Percentiles rank a stretch among this genome's conserved stretches.
Evolutionary conservation across 805 yeast species (phyloP).

Genomic region (Saccharomycopsis sp.): DNA sequence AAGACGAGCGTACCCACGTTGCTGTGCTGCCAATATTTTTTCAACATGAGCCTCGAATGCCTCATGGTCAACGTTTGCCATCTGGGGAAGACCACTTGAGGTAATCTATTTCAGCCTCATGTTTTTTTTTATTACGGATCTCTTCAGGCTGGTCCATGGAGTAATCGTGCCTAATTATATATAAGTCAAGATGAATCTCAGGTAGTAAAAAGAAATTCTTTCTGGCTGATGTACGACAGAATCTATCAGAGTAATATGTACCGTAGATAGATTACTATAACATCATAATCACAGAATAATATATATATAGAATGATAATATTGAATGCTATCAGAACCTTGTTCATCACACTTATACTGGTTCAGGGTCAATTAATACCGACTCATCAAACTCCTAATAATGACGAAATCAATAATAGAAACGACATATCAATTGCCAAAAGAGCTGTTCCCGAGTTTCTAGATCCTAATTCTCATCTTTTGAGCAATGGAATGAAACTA

Average conservation of each 20-base stretch:
- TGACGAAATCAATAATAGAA: neutral
- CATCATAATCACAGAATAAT: no score
- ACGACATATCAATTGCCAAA: neutral
- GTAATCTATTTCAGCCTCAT: neutral
- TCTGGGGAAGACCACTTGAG: neutral
- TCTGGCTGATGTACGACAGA: no score
- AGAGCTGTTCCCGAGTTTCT: constrained; percentile 5
- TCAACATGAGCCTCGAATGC: neutral
- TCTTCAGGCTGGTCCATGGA: no score
- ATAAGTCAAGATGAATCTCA: no score
- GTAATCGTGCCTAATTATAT: no score
- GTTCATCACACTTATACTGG: neutral
- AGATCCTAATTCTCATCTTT: constrained; percentile 7
- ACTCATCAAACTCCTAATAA: neutral
- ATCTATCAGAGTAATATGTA: no score
- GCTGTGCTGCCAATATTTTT: neutral
- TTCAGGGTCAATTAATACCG: neutral
- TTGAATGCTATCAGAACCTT: neutral
- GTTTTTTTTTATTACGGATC: neutral
- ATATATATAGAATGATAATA: no score
- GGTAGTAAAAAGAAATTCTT: no score
- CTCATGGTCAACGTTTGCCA: neutral
- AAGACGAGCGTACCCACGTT: neutral
- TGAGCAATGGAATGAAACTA: constrained; percentile 6
- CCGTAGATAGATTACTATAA: no score